A percentile compares a stretch with the other conserved stretches of the same genome.
phyloP scores from a whole-genome alignment of 2,329 filamentous ascomycete species.

The Phyllosticta paracitricarpa region DNA sequence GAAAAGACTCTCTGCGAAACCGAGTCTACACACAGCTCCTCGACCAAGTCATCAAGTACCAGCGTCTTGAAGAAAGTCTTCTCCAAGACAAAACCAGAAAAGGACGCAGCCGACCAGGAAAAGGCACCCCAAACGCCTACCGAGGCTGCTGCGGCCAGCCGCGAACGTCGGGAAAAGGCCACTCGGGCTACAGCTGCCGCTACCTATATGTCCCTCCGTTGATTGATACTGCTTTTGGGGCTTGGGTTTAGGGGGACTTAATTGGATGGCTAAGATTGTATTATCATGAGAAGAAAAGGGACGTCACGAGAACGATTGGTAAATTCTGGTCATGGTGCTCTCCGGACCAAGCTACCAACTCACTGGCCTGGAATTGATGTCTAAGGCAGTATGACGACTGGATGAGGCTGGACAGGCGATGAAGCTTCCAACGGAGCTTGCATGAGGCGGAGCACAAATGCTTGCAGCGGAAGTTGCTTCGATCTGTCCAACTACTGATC shows the following conservation, averaged over 20 bases:
- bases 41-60: constrained; percentile 16
- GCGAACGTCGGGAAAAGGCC: not conserved
- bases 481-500: no score
- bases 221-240: not conserved
- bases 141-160: not conserved
- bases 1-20: constrained; percentile 2
- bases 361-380: no score
- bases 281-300: no score
- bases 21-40: constrained; percentile 18
- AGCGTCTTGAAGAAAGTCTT: constrained; percentile 17
- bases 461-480: no score
- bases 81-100: not conserved
- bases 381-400: no score
- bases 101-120: not conserved
- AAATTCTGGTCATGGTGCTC: no score
- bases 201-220: constrained; percentile 3
- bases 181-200: not conserved
- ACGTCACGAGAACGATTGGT: no score
- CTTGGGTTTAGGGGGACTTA: not conserved
- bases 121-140: not conserved
- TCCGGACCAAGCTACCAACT: no score
- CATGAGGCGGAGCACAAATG: no score
- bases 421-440: no score
- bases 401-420: no score
- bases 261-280: not conserved